phyloP scores from a whole-genome alignment of 2,329 filamentous ascomycete genomes.

The Ceratocystis albifundus region DNA sequence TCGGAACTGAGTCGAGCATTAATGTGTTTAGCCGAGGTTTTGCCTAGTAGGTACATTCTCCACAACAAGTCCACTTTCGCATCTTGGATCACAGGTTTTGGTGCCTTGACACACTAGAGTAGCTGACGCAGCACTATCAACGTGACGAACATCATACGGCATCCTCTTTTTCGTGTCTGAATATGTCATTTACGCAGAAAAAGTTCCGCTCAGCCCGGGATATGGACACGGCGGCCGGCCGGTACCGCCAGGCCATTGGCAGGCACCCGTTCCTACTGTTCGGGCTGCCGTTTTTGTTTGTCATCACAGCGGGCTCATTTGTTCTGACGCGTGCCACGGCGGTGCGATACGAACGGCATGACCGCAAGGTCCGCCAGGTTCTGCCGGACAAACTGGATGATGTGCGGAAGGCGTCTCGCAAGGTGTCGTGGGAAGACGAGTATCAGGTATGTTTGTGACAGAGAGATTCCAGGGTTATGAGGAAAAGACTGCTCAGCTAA shows the following conservation, averaged over 20 bases:
- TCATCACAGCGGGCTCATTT: constrained; percentile 87
- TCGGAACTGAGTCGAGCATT: too few species aligned
- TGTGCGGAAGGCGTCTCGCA: constrained; percentile 57
- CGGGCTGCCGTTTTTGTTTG: constrained; percentile 78
- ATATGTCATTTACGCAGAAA: constrained; percentile 18
- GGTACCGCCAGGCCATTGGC: constrained; percentile 63
- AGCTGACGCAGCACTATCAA: too few species aligned
- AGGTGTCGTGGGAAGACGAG: constrained; percentile 70
- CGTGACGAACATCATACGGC: not conserved
- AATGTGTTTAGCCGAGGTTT: too few species aligned
- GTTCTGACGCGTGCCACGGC: constrained; percentile 90
- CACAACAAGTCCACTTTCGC: not conserved
- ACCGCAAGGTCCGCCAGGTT: constrained; percentile 77
- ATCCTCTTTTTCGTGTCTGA: not conserved
- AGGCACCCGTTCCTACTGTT: constrained; percentile 85
- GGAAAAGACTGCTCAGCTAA: not conserved
- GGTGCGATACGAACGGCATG: constrained; percentile 83
- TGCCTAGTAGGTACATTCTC: too few species aligned
- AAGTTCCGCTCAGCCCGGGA: constrained; percentile 42
- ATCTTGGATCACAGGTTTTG: not conserved
- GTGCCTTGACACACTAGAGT: not conserved
- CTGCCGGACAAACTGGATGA: constrained; percentile 77
- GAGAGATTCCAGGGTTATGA: too few species aligned
- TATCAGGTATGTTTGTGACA: constrained; percentile 59
- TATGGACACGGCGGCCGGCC: constrained; percentile 55